Conservation (phyloP, 495 filamentous ascomycete species). For the Neurospora discreta region DNA sequence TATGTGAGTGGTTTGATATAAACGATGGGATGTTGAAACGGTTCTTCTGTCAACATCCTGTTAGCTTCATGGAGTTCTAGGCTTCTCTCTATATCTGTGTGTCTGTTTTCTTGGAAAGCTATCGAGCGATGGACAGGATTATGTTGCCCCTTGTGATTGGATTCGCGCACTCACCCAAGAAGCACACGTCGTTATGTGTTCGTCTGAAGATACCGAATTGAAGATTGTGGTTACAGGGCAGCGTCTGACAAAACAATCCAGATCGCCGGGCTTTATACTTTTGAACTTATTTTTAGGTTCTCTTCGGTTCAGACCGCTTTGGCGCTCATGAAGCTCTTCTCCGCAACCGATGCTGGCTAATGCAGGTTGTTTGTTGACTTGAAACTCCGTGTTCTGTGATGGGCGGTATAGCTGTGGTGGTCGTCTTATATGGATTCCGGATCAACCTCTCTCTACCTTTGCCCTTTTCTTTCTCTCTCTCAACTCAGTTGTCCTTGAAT, state of each 20-base stretch:
- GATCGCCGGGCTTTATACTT: background rate
- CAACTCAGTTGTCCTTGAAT: background rate
- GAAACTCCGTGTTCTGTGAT: background rate
- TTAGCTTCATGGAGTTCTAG: background rate
- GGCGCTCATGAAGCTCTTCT: background rate
- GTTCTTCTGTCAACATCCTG: background rate
- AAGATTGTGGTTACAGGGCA: background rate
- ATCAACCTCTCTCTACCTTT: conserved; percentile 4
- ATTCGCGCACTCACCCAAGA: background rate
- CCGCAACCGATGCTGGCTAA: background rate
- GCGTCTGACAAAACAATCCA: background rate
- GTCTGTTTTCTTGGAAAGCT: background rate
- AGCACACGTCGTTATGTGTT: background rate
- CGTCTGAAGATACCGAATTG: background rate
- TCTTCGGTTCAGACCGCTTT: background rate
- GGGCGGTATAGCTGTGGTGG: background rate
- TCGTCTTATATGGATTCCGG: background rate
- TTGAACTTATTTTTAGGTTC: background rate
- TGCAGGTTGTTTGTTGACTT: background rate
- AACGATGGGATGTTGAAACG: background rate
- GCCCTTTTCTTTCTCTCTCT: background rate
- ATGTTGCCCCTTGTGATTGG: background rate
- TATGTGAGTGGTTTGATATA: background rate
- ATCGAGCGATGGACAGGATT: background rate
- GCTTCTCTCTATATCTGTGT: background rate